Evolutionary conservation across 345 rosid species (phyloP).

Genomic region (Populus davidiana): DNA sequence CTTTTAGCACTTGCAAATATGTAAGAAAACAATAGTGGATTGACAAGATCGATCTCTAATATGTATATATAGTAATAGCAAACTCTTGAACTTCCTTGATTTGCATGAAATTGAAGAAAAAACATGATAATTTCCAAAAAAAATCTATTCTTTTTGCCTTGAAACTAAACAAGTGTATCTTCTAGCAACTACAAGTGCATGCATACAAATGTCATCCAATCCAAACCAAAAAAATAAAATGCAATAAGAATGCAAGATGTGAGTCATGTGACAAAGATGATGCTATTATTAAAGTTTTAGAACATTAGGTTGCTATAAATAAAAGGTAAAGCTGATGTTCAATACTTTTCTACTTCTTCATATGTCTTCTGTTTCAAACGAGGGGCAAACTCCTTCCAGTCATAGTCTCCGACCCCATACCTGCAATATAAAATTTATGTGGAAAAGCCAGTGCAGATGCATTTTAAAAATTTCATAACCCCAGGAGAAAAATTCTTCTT

Average conservation of each 20-base stretch:
- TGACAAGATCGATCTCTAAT: background rate
- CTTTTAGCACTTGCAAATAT: background rate
- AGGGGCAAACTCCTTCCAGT: conserved; percentile 82
- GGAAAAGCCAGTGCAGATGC: background rate
- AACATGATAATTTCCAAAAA: background rate
- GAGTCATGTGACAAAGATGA: background rate
- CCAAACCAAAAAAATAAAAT: background rate
- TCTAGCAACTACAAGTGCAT: background rate
- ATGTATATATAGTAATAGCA: background rate
- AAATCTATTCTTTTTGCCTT: background rate
- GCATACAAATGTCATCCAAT: background rate
- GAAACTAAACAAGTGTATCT: conserved; percentile 1
- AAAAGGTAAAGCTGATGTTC: conserved; percentile 11
- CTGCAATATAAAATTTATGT: conserved; percentile 38
- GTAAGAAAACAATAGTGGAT: background rate
- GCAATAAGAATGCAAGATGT: background rate
- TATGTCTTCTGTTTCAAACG: conserved; percentile 90
- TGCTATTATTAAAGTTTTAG: background rate
- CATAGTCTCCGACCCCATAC: conserved; percentile 83
- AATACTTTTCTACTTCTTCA: conserved; percentile 81
- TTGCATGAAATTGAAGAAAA: background rate
- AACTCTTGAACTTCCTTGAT: background rate
- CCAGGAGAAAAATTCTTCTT: background rate
- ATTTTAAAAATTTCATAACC: background rate
- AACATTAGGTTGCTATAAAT: background rate